Evolutionary conservation across 768 basidiomycete genomes (phyloP).

Genomic region (Pilatotrama ljubarskyi): DNA sequence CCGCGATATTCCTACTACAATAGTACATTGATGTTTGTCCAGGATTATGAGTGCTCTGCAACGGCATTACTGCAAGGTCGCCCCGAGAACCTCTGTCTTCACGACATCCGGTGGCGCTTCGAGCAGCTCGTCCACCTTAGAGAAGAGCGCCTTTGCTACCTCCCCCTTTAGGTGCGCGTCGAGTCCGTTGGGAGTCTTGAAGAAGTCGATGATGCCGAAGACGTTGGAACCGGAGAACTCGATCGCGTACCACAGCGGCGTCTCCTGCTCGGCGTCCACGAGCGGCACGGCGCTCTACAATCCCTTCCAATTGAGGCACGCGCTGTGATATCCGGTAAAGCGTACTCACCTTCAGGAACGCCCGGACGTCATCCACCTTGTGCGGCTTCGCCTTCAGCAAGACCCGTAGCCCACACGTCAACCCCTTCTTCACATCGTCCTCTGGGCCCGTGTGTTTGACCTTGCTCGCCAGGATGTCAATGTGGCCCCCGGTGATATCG

Average conservation of each 20-base stretch:
- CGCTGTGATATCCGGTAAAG: background rate
- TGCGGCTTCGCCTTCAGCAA: constrained; percentile 38
- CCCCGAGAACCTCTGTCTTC: constrained; percentile 37
- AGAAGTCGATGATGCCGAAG: constrained; percentile 43
- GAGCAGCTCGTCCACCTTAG: constrained; percentile 35
- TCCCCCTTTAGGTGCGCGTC: constrained; percentile 37
- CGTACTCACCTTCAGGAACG: constrained; percentile 37
- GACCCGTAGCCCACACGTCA: constrained; percentile 36
- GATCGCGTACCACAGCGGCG: constrained; percentile 41
- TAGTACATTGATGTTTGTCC: background rate
- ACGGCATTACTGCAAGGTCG: constrained; percentile 21
- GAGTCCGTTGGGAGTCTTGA: constrained; percentile 34
- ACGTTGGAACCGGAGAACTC: constrained; percentile 38
- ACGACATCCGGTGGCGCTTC: constrained; percentile 33
- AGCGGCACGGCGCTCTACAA: constrained; percentile 34
- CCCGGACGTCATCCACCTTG: constrained; percentile 36
- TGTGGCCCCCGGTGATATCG: constrained; percentile 26
- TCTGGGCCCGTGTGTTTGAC: constrained; percentile 23
- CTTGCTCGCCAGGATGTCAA: constrained; percentile 36
- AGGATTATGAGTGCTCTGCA: too few relatives aligned
- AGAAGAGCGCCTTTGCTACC: constrained; percentile 38
- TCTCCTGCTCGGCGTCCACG: constrained; percentile 37
- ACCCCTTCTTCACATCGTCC: constrained; percentile 27
- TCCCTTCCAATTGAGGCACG: background rate
- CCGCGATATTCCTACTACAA: too few relatives aligned